phyloP scores from a whole-genome alignment of 164 flowering plant genomes.

The Akebia trifoliata region DNA sequence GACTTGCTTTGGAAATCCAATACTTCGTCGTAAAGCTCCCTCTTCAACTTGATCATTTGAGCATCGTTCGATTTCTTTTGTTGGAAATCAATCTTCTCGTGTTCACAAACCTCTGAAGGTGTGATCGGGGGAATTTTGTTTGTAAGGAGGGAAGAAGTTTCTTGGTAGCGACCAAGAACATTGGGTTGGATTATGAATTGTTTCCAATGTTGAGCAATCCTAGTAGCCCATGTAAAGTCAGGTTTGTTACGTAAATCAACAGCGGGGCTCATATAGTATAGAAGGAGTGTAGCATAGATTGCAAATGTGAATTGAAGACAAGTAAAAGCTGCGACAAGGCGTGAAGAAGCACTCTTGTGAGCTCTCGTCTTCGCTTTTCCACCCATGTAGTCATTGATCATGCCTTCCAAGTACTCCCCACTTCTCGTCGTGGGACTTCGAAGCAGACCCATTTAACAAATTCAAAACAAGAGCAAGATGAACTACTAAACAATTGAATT shows the following conservation, averaged over 20 bases:
- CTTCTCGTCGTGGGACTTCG: slow-evolving; percentile 39
- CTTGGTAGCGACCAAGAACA: slow-evolving; percentile 39
- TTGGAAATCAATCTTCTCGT: slow-evolving; percentile 73
- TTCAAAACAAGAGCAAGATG: neutral
- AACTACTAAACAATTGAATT: slow-evolving; percentile 17
- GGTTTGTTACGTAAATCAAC: slow-evolving; percentile 66
- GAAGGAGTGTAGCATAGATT: slow-evolving; percentile 73
- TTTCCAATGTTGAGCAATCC: slow-evolving; percentile 70
- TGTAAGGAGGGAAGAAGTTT: slow-evolving; percentile 29
- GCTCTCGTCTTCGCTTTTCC: slow-evolving; percentile 46
- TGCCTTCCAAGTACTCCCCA: slow-evolving; percentile 74
- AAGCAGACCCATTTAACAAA: slow-evolving; percentile 40
- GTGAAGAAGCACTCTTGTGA: slow-evolving; percentile 37
- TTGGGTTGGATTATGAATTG: slow-evolving; percentile 56
- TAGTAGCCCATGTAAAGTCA: slow-evolving; percentile 80
- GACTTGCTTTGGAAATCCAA: slow-evolving; percentile 57
- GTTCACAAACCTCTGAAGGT: slow-evolving; percentile 66
- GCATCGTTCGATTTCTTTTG: slow-evolving; percentile 89
- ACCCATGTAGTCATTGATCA: slow-evolving; percentile 65
- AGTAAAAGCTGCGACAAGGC: slow-evolving; percentile 66
- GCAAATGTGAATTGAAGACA: slow-evolving; percentile 88
- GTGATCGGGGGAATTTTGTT: slow-evolving; percentile 23
- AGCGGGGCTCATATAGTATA: slow-evolving; percentile 85
- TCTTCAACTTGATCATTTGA: slow-evolving; percentile 81
- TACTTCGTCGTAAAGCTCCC: slow-evolving; percentile 73